phyloP scores from a whole-genome alignment of 305 asterid species.

The Fraxinus ornus region DNA sequence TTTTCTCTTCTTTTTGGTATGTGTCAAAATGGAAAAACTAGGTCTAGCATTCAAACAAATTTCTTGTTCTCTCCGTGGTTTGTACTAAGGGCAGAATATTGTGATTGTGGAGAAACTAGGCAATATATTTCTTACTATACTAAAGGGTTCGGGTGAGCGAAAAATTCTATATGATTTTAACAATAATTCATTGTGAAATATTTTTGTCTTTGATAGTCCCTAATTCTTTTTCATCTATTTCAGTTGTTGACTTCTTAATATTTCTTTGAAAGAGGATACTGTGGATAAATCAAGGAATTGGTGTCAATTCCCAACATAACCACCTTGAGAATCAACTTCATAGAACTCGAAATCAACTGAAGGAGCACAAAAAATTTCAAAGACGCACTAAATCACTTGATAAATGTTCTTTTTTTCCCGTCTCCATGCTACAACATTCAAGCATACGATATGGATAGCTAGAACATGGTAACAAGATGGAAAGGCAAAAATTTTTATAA shows the following conservation, averaged over 20 bases:
- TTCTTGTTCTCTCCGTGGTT: background rate
- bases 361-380: background rate
- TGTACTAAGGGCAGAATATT: background rate
- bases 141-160: background rate
- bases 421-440: background rate
- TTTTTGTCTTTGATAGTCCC: background rate
- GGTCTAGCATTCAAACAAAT: background rate
- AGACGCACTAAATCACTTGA: background rate
- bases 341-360: background rate
- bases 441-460: background rate
- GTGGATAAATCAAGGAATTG: background rate
- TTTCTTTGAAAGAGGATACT: background rate
- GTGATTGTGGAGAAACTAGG: background rate
- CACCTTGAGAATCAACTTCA: background rate
- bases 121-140: background rate
- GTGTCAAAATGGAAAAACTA: background rate
- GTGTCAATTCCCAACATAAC: background rate
- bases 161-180: background rate
- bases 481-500: background rate
- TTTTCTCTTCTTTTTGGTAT: background rate
- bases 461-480: background rate
- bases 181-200: background rate
- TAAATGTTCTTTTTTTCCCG: background rate
- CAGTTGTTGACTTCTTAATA: background rate
- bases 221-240: background rate